Percentiles rank a stretch among this genome's conserved stretches.
phyloP scores from a whole-genome alignment of 345 rosid genomes.

The Aurinia saxatilis region DNA sequence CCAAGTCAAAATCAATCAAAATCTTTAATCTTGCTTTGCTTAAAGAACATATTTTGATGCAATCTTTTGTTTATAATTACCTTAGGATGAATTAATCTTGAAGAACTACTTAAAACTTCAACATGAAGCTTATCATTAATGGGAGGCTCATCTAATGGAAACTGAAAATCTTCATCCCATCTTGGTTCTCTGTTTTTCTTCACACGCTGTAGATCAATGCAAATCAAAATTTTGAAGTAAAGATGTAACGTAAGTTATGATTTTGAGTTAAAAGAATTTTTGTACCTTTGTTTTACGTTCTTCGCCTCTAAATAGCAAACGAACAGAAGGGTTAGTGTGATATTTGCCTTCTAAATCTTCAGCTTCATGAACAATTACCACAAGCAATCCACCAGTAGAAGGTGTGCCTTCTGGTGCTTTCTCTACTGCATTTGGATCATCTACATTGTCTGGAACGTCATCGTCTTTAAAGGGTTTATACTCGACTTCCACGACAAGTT shows the following conservation, averaged over 20 bases:
- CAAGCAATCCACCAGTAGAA: slow-evolving; percentile 77
- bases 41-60: not conserved
- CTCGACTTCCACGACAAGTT: slow-evolving; percentile 49
- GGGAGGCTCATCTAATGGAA: slow-evolving; percentile 77
- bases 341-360: slow-evolving; percentile 86
- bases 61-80: slow-evolving; percentile 27
- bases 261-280: not conserved
- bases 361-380: slow-evolving; percentile 85
- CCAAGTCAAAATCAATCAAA: slow-evolving; percentile 1
- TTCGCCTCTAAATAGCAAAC: slow-evolving; percentile 78
- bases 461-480: slow-evolving; percentile 74
- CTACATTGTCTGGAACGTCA: slow-evolving; percentile 30
- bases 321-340: slow-evolving; percentile 81
- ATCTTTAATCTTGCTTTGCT: not conserved
- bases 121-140: slow-evolving; percentile 61
- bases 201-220: slow-evolving; percentile 37
- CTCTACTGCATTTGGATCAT: slow-evolving; percentile 45
- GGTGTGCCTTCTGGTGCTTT: slow-evolving; percentile 94
- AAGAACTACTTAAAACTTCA: slow-evolving; percentile 74
- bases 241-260: not conserved
- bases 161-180: slow-evolving; percentile 92
- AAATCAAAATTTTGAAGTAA: not conserved
- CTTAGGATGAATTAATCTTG: slow-evolving; percentile 78
- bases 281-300: slow-evolving; percentile 75
- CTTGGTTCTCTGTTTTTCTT: slow-evolving; percentile 90